These are phyloP conservation scores for Coniochaeta prunicola DNA, from an alignment of 2,329 filamentous ascomycete species.

Conservation along the genomic window DNA sequence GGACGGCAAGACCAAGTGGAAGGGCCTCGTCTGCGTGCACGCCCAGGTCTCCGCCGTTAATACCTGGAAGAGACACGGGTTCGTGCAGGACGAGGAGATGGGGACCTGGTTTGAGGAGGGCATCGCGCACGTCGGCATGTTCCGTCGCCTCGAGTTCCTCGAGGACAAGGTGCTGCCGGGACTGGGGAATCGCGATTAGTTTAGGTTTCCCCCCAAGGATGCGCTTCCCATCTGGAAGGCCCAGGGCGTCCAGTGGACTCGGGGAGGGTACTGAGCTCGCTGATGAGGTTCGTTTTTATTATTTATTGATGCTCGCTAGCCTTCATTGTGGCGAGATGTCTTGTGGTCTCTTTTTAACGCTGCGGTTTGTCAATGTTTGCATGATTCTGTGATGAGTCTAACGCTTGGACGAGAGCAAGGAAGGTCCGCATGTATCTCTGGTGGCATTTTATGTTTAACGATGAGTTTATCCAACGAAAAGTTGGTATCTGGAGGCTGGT, in stretches of 20 bases:
- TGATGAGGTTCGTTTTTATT: no score
- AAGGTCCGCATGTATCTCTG: no score
- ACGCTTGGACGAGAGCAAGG: no score
- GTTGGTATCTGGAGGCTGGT: no score
- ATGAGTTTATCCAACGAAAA: no score
- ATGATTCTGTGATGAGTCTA: not conserved
- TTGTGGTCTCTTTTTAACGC: not conserved
- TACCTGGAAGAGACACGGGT: slow-evolving; percentile 67
- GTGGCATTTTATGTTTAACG: no score
- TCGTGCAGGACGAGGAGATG: slow-evolving; percentile 64
- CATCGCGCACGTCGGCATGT: slow-evolving; percentile 84
- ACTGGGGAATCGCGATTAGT: not conserved
- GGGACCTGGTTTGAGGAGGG: slow-evolving; percentile 78
- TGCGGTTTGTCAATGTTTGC: not conserved
- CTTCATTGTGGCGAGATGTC: not conserved
- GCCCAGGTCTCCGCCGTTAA: slow-evolving; percentile 61
- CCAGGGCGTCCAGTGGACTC: no score
- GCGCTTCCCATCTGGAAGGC: no score
- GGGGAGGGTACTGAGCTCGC: no score
- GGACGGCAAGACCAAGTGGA: slow-evolving; percentile 47
- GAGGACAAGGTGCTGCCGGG: not conserved
- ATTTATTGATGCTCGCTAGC: no score
- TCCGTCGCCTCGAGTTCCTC: slow-evolving; percentile 34
- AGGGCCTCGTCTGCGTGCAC: slow-evolving; percentile 71
- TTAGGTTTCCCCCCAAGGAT: not conserved